These are phyloP conservation scores for Gracilaria vermiculophylla DNA, from an alignment of 23 red algal species.

Conservation along the genomic window DNA sequence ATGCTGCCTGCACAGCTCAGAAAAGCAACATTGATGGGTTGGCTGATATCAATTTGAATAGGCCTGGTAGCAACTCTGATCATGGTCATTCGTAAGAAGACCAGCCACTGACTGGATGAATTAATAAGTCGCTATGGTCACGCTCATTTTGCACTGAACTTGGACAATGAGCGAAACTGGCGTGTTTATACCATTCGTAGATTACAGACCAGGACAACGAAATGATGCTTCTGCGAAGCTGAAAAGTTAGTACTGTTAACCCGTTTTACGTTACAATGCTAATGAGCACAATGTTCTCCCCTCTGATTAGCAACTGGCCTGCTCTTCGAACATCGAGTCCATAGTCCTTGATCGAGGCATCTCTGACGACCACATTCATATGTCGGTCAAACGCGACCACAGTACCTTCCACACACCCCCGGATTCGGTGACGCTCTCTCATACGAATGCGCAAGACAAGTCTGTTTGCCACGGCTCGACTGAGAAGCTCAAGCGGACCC, in stretches of 20 bases:
- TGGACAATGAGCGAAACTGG: too few species aligned
- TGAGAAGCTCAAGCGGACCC: background rate
- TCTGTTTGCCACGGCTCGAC: background rate
- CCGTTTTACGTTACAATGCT: background rate
- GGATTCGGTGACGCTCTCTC: background rate
- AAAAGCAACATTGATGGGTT: too few species aligned
- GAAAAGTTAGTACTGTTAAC: background rate
- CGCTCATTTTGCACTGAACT: too few species aligned
- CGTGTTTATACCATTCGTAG: too few species aligned
- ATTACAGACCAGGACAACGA: too few species aligned
- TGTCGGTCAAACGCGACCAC: conserved; percentile 51
- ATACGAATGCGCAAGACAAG: background rate
- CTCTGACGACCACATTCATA: conserved; percentile 21
- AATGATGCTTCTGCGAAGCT: too few species aligned
- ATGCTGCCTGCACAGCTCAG: too few species aligned
- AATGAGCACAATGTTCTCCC: conserved; percentile 45
- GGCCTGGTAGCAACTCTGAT: too few species aligned
- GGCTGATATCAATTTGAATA: too few species aligned
- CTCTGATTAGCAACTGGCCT: conserved; percentile 21
- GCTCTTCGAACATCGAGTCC: background rate
- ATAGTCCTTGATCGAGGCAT: background rate
- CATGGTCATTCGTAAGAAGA: too few species aligned
- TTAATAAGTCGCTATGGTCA: too few species aligned
- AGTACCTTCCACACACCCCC: conserved; percentile 1
- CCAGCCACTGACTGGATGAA: too few species aligned